phyloP scores from a whole-genome alignment of 805 yeast species.

The Candida pini region DNA sequence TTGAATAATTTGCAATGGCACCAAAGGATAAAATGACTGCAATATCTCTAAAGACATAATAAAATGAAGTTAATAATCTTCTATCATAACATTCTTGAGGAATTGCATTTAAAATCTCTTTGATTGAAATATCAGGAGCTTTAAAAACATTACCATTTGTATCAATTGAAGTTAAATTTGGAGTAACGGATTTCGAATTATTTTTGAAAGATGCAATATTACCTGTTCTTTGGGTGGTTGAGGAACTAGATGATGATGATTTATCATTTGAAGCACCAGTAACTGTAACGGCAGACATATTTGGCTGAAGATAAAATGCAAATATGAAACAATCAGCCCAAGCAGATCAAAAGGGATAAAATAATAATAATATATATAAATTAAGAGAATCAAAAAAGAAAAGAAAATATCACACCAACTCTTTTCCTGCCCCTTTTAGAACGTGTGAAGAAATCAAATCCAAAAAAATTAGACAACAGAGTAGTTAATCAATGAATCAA shows the following conservation, averaged over 20 bases:
- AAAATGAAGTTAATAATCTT: constrained; percentile 45
- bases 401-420: no score
- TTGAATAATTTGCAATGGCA: constrained; percentile 45
- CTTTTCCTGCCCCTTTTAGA: no score
- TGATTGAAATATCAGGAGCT: constrained; percentile 72
- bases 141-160: constrained; percentile 62
- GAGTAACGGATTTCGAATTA: constrained; percentile 31
- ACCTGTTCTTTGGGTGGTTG: constrained; percentile 31
- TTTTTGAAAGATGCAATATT: constrained; percentile 35
- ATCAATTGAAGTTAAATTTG: constrained; percentile 46
- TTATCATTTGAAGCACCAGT: constrained; percentile 21
- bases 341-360: no score
- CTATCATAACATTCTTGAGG: constrained; percentile 74
- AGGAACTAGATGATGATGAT: constrained; percentile 7
- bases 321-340: no score
- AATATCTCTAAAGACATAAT: constrained; percentile 66
- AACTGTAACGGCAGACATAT: constrained; percentile 31
- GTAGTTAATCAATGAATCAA: no score
- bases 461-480: no score
- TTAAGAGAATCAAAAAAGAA: no score
- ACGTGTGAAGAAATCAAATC: no score
- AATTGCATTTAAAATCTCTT: constrained; percentile 65
- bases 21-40: constrained; percentile 43
- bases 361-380: no score
- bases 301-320: not conserved